phyloP scores from a whole-genome alignment of 2,329 filamentous ascomycete species.

The Hypoxylon sp. region DNA sequence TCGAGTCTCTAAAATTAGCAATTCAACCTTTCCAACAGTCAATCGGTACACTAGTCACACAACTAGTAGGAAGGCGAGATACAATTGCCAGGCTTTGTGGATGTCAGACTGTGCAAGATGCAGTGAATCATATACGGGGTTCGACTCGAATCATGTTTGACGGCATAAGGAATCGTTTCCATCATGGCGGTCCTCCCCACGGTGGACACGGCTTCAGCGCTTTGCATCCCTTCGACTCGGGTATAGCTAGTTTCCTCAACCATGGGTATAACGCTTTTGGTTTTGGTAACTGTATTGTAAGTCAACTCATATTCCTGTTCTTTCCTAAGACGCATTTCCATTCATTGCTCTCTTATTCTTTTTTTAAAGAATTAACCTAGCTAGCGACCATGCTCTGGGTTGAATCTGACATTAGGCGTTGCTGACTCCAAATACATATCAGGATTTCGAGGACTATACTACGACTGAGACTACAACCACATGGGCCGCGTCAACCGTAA shows the following conservation, averaged over 20 bases:
- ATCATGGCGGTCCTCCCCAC: constrained; percentile 11
- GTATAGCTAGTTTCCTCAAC: constrained; percentile 40
- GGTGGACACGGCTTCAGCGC: constrained; percentile 25
- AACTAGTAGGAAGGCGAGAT: constrained; percentile 30
- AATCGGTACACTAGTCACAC: constrained; percentile 37
- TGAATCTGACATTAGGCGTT: background rate
- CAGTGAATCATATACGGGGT: constrained; percentile 33
- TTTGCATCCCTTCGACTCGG: constrained; percentile 33
- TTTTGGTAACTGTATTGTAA: constrained; percentile 39
- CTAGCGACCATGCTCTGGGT: background rate
- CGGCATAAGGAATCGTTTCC: constrained; percentile 31
- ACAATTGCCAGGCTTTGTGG: constrained; percentile 33
- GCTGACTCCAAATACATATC: constrained; percentile 29
- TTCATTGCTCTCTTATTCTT: background rate
- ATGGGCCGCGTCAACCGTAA: constrained; percentile 18
- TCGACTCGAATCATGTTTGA: constrained; percentile 40
- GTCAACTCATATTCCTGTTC: constrained; percentile 1
- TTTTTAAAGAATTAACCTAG: background rate
- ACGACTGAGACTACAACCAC: constrained; percentile 17
- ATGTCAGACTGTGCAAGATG: constrained; percentile 34
- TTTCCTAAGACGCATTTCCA: background rate
- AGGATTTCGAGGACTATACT: constrained; percentile 16
- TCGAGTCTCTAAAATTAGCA: constrained; percentile 31
- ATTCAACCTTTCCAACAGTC: constrained; percentile 36
- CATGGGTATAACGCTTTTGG: constrained; percentile 36